Percentiles rank a stretch among this genome's conserved stretches.
phyloP scores from a whole-genome alignment of 306 rosid genomes.

The Quercus gilva region DNA sequence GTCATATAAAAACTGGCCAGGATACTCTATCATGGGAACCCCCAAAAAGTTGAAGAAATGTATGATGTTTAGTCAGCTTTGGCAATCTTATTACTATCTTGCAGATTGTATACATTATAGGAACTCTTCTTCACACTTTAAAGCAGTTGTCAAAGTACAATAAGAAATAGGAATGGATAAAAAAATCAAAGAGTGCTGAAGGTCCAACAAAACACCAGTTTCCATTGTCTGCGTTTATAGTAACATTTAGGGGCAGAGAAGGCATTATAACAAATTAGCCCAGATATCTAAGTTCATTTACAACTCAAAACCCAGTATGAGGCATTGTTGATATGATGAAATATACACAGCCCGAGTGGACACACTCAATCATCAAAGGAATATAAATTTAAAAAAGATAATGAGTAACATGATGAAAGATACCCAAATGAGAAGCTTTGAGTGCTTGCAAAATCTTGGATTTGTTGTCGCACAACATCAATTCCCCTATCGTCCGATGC shows the following conservation, averaged over 20 bases:
- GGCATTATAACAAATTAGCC: not conserved
- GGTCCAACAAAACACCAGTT: not conserved
- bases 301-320: not conserved
- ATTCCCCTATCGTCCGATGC: conserved; percentile 98
- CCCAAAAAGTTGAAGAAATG: not conserved
- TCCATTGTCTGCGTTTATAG: not conserved
- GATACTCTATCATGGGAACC: not conserved
- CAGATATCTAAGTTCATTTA: not conserved
- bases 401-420: conserved; percentile 11
- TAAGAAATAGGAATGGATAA: not conserved
- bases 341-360: not conserved
- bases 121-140: too few relatives aligned
- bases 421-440: conserved; percentile 95
- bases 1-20: not conserved
- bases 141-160: not conserved
- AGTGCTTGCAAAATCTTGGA: conserved; percentile 94
- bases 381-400: not conserved
- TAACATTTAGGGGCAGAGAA: not conserved
- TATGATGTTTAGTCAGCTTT: not conserved
- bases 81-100: not conserved
- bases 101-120: too few relatives aligned
- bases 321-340: not conserved
- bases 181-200: too few relatives aligned
- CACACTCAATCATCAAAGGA: not conserved
- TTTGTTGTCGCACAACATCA: conserved; percentile 89